These are phyloP conservation scores for Sicyos baderoa DNA, from an alignment of 306 rosid genomes.

Conservation along the genomic window DNA sequence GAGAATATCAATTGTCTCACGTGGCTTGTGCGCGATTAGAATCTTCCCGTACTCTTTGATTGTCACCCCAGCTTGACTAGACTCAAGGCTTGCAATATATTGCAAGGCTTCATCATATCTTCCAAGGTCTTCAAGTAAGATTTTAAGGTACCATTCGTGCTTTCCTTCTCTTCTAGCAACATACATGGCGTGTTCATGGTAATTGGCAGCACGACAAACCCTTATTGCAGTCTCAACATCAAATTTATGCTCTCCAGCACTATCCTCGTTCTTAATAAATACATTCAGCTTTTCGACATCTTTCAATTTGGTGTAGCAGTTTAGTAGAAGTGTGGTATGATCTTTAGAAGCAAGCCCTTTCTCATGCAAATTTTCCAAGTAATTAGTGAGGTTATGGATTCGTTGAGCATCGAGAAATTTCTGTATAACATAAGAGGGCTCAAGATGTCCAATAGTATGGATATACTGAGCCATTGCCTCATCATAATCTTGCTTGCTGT, in stretches of 20 bases:
- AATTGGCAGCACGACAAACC: constrained; percentile 97
- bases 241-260: constrained; percentile 77
- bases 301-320: constrained; percentile 93
- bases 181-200: constrained; percentile 99
- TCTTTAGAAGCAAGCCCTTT: constrained; percentile 98
- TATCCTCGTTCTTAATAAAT: constrained; percentile 78
- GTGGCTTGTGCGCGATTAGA: constrained; percentile 85
- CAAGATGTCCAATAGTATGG: constrained; percentile 90
- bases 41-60: constrained; percentile 93
- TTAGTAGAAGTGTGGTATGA: constrained; percentile 86
- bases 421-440: constrained; percentile 96
- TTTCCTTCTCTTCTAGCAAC: constrained; percentile 92
- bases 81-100: constrained; percentile 82
- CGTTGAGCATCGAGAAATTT: constrained; percentile 97
- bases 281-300: constrained; percentile 81
- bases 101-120: constrained; percentile 87
- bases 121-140: constrained; percentile 98
- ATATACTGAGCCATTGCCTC: constrained; percentile 96
- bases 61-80: constrained; percentile 90
- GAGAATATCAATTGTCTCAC: constrained; percentile 84
- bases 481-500: constrained; percentile 92
- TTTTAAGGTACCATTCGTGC: constrained; percentile 94
- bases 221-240: constrained; percentile 95
- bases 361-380: constrained; percentile 92
- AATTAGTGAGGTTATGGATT: constrained; percentile 89